Evolutionary conservation across 805 yeast genomes (phyloP).

Genomic region (Naumovozyma castellii): DNA sequence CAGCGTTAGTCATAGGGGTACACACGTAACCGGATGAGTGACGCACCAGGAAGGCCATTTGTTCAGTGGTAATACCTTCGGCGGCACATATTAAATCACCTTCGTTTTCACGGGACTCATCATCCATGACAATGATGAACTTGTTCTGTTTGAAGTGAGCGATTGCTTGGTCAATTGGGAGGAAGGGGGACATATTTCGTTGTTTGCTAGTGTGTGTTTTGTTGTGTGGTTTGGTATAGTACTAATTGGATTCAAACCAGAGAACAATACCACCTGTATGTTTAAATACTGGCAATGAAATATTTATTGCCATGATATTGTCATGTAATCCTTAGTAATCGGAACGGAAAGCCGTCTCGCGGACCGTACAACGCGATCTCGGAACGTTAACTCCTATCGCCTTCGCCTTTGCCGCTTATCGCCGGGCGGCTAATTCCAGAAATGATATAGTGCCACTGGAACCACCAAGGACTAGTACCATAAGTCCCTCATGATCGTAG

Average conservation of each 20-base stretch:
- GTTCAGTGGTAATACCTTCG: constrained; percentile 59
- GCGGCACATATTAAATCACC: constrained; percentile 97
- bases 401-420: not conserved
- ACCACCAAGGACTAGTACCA: too few relatives aligned
- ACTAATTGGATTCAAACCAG: too few relatives aligned
- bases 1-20: constrained; percentile 67
- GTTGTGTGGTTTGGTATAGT: not conserved
- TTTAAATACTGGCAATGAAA: too few relatives aligned
- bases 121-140: constrained; percentile 93
- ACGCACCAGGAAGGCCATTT: constrained; percentile 91
- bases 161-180: constrained; percentile 25
- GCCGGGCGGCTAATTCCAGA: not conserved
- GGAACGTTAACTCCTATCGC: too few relatives aligned
- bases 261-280: too few relatives aligned
- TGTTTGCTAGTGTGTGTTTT: not conserved
- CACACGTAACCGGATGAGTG: constrained; percentile 88
- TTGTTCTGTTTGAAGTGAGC: constrained; percentile 31
- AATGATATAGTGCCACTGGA: not conserved
- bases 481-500: not conserved
- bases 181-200: constrained; percentile 8
- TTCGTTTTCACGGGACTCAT: constrained; percentile 91
- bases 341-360: not conserved
- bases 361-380: not conserved
- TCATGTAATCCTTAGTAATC: too few relatives aligned
- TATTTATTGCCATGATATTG: too few relatives aligned